phyloP scores from a whole-genome alignment of 345 rosid genomes.

The Eucalyptus marginata region DNA sequence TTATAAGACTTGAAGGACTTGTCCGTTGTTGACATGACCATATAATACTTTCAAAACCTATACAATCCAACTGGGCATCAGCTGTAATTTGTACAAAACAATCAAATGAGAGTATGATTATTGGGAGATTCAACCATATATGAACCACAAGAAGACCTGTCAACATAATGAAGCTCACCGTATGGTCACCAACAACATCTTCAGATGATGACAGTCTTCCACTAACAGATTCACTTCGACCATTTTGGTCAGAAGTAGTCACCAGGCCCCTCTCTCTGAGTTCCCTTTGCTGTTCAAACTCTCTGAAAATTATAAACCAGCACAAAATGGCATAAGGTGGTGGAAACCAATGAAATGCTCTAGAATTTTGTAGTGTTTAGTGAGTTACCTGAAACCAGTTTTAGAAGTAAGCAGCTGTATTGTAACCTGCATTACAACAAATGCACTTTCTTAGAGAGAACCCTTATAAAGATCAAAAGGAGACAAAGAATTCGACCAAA shows the following conservation, averaged over 20 bases:
- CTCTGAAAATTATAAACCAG: constrained; percentile 31
- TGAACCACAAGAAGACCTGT: background rate
- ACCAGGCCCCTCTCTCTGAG: constrained; percentile 73
- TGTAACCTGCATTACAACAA: constrained; percentile 40
- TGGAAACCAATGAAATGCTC: background rate
- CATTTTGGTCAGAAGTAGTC: constrained; percentile 40
- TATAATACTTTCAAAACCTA: background rate
- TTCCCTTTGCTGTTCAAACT: constrained; percentile 97
- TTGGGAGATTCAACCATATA: background rate
- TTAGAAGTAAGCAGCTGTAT: constrained; percentile 91
- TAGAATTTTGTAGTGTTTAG: background rate
- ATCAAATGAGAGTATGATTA: background rate
- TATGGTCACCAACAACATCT: constrained; percentile 29
- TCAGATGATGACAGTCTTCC: constrained; percentile 43
- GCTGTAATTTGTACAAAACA: background rate
- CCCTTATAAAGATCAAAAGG: background rate
- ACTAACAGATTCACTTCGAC: constrained; percentile 44
- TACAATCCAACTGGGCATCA: background rate
- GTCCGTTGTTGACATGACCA: background rate
- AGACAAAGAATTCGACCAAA: background rate
- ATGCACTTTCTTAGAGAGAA: background rate
- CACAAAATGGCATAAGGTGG: background rate
- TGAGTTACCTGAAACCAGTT: constrained; percentile 83
- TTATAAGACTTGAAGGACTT: background rate
- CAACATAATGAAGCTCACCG: background rate